Percentiles rank a stretch among this genome's conserved stretches.
Conservation (phyloP, 768 basidiomycete species). For the Naematelia encephala region DNA sequence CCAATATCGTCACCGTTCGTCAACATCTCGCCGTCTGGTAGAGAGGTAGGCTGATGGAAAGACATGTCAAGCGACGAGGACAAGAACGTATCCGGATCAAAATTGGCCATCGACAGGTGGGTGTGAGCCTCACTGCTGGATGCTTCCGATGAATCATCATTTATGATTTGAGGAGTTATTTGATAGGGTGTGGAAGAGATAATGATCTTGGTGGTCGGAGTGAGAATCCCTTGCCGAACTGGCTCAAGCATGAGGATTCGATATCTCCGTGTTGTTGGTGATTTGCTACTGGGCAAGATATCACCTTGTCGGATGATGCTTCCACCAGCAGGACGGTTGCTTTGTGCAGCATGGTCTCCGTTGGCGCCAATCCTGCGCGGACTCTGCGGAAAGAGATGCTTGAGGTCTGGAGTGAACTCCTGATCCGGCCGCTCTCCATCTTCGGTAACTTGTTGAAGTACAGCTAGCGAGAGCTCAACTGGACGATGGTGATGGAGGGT, state of each 20-base stretch:
- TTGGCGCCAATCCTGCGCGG: not conserved
- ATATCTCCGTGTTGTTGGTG: conserved; percentile 15
- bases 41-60: conserved; percentile 7
- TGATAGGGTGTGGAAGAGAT: conserved; percentile 49
- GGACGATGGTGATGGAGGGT: conserved; percentile 23
- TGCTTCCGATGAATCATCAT: conserved; percentile 12
- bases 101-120: conserved; percentile 29
- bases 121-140: conserved; percentile 18
- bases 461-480: conserved; percentile 18
- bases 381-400: not conserved
- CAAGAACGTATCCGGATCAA: conserved; percentile 47
- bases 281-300: not conserved
- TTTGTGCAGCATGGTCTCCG: conserved; percentile 3
- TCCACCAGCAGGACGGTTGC: not conserved
- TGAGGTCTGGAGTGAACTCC: not conserved
- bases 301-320: conserved; percentile 29
- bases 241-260: conserved; percentile 65
- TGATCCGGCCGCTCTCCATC: not conserved
- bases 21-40: conserved; percentile 13
- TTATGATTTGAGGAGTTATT: not conserved
- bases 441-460: conserved; percentile 27
- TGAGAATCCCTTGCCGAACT: conserved; percentile 66
- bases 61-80: conserved; percentile 28
- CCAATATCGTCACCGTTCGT: conserved; percentile 11
- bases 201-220: conserved; percentile 59